These are phyloP conservation scores for Sporisorium reilianum DNA, from an alignment of 1,284 basidiomycete species.

Conservation along the genomic window DNA sequence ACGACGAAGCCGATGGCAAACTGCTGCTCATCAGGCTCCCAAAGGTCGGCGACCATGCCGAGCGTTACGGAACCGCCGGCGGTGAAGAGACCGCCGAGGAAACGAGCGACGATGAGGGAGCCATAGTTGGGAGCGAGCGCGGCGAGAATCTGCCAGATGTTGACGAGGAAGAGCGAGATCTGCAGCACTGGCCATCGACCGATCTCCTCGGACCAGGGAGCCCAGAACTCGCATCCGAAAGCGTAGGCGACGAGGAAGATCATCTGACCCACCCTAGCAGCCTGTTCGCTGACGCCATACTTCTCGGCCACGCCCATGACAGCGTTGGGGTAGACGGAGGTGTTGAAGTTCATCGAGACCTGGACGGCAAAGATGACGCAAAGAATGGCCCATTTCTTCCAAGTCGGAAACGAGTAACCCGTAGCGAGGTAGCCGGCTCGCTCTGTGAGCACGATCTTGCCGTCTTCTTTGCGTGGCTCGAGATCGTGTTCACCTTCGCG, in stretches of 20 bases:
- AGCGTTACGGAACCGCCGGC: slow-evolving; percentile 71
- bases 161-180: slow-evolving; percentile 67
- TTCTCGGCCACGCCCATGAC: slow-evolving; percentile 60
- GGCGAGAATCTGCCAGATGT: slow-evolving; percentile 66
- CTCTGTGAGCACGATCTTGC: slow-evolving; percentile 67
- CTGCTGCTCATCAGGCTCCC: slow-evolving; percentile 67
- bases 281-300: slow-evolving; percentile 69
- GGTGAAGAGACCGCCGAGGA: slow-evolving; percentile 68
- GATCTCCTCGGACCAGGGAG: slow-evolving; percentile 69
- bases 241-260: slow-evolving; percentile 71
- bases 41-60: slow-evolving; percentile 70
- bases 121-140: slow-evolving; percentile 67
- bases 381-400: slow-evolving; percentile 70
- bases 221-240: slow-evolving; percentile 69
- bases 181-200: slow-evolving; percentile 68
- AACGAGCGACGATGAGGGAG: slow-evolving; percentile 65
- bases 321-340: slow-evolving; percentile 69
- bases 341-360: slow-evolving; percentile 70
- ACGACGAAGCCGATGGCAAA: slow-evolving; percentile 68
- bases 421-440: slow-evolving; percentile 65
- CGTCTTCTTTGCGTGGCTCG: slow-evolving; percentile 55
- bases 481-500: slow-evolving; percentile 47
- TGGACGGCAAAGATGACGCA: slow-evolving; percentile 70
- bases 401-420: slow-evolving; percentile 60
- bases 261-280: slow-evolving; percentile 70